Evolutionary conservation across 1,284 basidiomycete genomes (phyloP), one percentile per base, ranked within the genome.

Genomic region (Clitocybe nebularis): DNA sequence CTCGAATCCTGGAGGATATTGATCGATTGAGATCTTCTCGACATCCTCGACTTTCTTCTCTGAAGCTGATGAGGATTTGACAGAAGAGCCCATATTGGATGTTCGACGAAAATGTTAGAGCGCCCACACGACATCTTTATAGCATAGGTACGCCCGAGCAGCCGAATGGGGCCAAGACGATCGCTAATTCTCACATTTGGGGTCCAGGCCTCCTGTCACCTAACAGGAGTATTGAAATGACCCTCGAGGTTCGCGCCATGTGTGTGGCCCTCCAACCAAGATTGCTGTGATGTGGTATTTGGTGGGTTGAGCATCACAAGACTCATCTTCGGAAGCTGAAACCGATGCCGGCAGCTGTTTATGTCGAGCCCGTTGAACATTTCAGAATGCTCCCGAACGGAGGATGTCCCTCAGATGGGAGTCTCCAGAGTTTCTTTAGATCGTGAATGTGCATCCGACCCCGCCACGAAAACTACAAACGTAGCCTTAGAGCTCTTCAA

Each of bases 1-100:
- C 36, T 49, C 51, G 19, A 54, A 33, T 3, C 32, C 33, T 2
- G 46, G 41, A 30, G 49, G 6, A 19, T 48, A 46, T 11, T 47
- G 28, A 4, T 37, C 37, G 21, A 28, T 29, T n/a, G 28, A 26
- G 9, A 40, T n/a, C 10, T 47, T 33, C 23, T 45, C 42, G 5
- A 46, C 43, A 28, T 44, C 39, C 26, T 48, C 46, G 23, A 46
- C 28, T 34, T 35, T 43, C 38, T 48, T 48, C 32, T 48, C 51
- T 20, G 37, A 48, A 5, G 36, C 19, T n/a, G 28, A 44, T 8
- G 29, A 16, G 17, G 13, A 16, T 13, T 16, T 20, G 16, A 26
- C n/a, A 10, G 21, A 30, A 17, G 20, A 6, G 17, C 13, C 8
- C 25, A 39, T 29, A 25, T 44, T 26, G 39, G 36, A 30, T 30